These are phyloP conservation scores for Cladosporium sp. DNA, from an alignment of 2,329 filamentous ascomycete species.

Conservation along the genomic window DNA sequence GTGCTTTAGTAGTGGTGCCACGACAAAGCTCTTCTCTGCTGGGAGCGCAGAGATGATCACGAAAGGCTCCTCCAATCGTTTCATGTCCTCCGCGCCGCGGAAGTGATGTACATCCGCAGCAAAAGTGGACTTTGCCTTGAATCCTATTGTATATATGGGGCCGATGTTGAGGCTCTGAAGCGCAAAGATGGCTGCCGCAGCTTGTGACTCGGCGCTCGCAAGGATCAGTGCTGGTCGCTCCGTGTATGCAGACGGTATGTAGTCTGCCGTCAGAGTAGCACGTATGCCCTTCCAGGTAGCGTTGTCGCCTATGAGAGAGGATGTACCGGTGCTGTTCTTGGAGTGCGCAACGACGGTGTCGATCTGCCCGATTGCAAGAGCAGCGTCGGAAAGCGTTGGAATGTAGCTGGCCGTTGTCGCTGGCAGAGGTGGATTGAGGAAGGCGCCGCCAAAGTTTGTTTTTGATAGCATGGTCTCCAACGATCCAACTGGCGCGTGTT, in stretches of 20 bases:
- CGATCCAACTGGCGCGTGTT: slow-evolving; percentile 62
- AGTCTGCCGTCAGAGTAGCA: slow-evolving; percentile 73
- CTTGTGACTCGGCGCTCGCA: slow-evolving; percentile 68
- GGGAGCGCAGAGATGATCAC: slow-evolving; percentile 76
- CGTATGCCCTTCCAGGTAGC: slow-evolving; percentile 82
- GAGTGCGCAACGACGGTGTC: slow-evolving; percentile 71
- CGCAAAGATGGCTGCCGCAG: slow-evolving; percentile 74
- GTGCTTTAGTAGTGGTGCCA: slow-evolving; percentile 71
- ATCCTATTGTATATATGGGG: slow-evolving; percentile 80
- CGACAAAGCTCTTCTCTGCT: slow-evolving; percentile 72
- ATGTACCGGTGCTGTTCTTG: neutral
- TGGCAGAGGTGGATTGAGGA: slow-evolving; percentile 67
- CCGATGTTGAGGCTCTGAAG: slow-evolving; percentile 70
- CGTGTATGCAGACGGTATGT: slow-evolving; percentile 76
- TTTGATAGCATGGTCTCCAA: slow-evolving; percentile 71
- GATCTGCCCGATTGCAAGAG: slow-evolving; percentile 71
- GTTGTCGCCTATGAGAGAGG: slow-evolving; percentile 70
- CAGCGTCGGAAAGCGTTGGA: slow-evolving; percentile 67
- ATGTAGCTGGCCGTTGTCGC: slow-evolving; percentile 54
- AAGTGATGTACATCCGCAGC: slow-evolving; percentile 62
- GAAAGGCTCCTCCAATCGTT: slow-evolving; percentile 73
- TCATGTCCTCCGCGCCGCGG: slow-evolving; percentile 71
- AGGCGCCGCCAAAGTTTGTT: slow-evolving; percentile 75
- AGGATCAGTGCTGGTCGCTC: slow-evolving; percentile 72
- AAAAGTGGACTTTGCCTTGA: slow-evolving; percentile 58